Evolutionary conservation across 371 early-diverging fungal species (phyloP).

Genomic region (Syncephalastrum contaminatum): DNA sequence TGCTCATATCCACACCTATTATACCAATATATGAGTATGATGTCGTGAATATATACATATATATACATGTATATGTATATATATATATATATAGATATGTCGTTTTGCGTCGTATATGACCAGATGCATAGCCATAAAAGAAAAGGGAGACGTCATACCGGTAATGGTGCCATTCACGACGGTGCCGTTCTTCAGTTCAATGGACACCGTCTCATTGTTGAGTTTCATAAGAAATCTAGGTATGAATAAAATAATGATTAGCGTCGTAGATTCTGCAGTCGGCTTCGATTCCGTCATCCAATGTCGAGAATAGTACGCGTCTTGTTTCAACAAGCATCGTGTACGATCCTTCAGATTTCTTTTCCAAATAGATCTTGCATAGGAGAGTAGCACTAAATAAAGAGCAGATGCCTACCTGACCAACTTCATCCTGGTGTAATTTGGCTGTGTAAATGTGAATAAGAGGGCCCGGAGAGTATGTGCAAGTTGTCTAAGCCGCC

Average conservation of each 20-base stretch:
- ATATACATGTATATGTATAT: too few relatives aligned
- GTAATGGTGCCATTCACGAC: conserved; percentile 94
- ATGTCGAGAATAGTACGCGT: too few relatives aligned
- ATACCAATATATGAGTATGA: conserved; percentile 3
- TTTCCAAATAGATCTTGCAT: background rate
- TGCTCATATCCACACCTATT: conserved; percentile 94
- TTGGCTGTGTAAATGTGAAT: too few relatives aligned
- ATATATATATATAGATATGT: too few relatives aligned
- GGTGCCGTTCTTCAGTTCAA: conserved; percentile 96
- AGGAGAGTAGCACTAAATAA: background rate
- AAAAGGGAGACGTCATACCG: conserved; percentile 38
- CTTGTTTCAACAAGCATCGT: background rate
- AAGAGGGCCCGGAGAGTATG: too few relatives aligned
- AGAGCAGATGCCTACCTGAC: conserved; percentile 13
- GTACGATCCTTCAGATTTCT: too few relatives aligned
- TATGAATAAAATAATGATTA: background rate
- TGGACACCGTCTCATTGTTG: conserved; percentile 91
- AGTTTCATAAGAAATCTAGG: conserved; percentile 95
- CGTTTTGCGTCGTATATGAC: too few relatives aligned
- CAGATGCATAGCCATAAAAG: too few relatives aligned
- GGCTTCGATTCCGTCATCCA: too few relatives aligned
- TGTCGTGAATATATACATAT: background rate
- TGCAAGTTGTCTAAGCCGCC: too few relatives aligned
- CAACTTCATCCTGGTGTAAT: conserved; percentile 15
- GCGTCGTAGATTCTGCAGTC: background rate